phyloP scores from a whole-genome alignment of 2,329 filamentous ascomycete species.

The Hypoxylon sp. region DNA sequence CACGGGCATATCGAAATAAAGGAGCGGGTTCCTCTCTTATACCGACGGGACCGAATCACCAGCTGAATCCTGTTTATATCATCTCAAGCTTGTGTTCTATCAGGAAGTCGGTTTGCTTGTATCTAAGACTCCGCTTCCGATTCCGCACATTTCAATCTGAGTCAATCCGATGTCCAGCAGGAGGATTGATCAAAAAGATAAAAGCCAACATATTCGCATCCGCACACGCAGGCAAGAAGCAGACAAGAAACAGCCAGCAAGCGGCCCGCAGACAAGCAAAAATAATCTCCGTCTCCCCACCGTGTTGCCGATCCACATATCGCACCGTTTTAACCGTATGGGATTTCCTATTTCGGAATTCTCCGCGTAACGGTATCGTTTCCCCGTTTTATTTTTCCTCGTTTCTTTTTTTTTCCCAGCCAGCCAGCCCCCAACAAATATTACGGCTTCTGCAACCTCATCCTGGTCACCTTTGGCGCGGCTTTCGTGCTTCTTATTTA shows the following conservation, averaged over 20 bases:
- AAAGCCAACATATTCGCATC: too few relatives aligned
- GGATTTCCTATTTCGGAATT: slow-evolving; percentile 36
- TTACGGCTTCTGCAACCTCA: slow-evolving; percentile 14
- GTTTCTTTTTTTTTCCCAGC: slow-evolving; percentile 19
- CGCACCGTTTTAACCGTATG: slow-evolving; percentile 19
- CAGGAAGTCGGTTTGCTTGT: too few relatives aligned
- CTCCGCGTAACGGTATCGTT: slow-evolving; percentile 23
- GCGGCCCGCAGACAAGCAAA: background rate
- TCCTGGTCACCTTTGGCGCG: slow-evolving; percentile 10
- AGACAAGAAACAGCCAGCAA: background rate
- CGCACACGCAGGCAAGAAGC: too few relatives aligned
- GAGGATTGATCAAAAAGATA: background rate
- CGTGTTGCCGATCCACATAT: slow-evolving; percentile 5
- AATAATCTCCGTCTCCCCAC: slow-evolving; percentile 4
- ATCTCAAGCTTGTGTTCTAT: background rate
- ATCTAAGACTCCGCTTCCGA: background rate
- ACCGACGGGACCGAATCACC: background rate
- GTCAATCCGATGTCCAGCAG: background rate
- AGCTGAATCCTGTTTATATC: background rate
- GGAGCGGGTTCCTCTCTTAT: background rate
- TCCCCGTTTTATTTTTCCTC: background rate
- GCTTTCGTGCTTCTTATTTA: slow-evolving; percentile 27
- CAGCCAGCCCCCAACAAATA: slow-evolving; percentile 32
- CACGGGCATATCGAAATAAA: background rate
- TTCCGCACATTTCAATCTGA: background rate